Evolutionary conservation across 2,329 filamentous ascomycete species (phyloP).

Genomic region (Aspergillus sp.): DNA sequence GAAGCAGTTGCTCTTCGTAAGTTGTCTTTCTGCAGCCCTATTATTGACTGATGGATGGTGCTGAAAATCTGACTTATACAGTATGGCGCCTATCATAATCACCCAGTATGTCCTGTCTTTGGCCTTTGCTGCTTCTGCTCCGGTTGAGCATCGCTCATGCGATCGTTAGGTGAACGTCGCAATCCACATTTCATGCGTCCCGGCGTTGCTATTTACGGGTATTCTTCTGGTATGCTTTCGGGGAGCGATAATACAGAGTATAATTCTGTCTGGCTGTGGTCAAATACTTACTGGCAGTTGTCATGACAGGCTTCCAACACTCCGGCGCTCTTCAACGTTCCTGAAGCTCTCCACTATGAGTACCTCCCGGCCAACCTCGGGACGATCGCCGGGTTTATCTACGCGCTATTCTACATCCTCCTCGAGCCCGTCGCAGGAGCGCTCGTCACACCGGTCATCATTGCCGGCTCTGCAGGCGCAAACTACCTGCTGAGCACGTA

Average conservation of each 20-base stretch:
- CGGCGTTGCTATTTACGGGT: slow-evolving; percentile 50
- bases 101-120: slow-evolving; percentile 43
- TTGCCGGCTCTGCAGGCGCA: slow-evolving; percentile 63
- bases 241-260: no score
- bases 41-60: not conserved
- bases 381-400: slow-evolving; percentile 52
- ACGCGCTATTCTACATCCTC: slow-evolving; percentile 74
- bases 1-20: slow-evolving; percentile 58
- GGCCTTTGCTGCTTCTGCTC: slow-evolving; percentile 5
- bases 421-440: slow-evolving; percentile 89
- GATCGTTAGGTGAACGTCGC: slow-evolving; percentile 51
- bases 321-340: slow-evolving; percentile 45
- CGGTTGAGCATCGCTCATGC: slow-evolving; percentile 9
- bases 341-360: slow-evolving; percentile 46
- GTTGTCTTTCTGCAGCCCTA: slow-evolving; percentile 20
- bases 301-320: slow-evolving; percentile 48
- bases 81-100: slow-evolving; percentile 61
- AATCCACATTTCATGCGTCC: slow-evolving; percentile 59
- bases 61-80: slow-evolving; percentile 23
- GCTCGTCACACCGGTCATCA: slow-evolving; percentile 64
- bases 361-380: slow-evolving; percentile 54
- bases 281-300: not conserved
- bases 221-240: slow-evolving; percentile 46
- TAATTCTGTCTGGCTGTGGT: not conserved
- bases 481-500: slow-evolving; percentile 65